Percentiles rank a stretch among this genome's conserved stretches.
Conservation (phyloP, 441 rosid species). For the Iberis amara region DNA sequence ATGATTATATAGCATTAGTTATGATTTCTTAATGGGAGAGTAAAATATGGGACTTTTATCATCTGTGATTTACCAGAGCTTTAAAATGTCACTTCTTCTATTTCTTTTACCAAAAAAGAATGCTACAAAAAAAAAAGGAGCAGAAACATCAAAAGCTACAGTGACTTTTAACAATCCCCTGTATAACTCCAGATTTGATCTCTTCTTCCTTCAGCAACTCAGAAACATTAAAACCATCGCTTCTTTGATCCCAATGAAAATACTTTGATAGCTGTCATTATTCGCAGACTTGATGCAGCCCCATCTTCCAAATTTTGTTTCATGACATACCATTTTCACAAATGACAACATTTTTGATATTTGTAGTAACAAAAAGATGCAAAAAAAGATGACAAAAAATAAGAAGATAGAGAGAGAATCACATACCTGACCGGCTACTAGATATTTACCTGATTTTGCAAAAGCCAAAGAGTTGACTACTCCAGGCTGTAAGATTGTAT, state of each 20-base stretch:
- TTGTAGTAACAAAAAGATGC: neutral
- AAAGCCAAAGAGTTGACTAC: constrained; percentile 88
- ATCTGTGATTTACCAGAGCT: no score
- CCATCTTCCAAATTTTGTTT: constrained; percentile 95
- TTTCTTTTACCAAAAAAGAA: constrained; percentile 6
- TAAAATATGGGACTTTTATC: no score
- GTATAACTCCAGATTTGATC: constrained; percentile 7
- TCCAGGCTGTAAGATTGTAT: constrained; percentile 51
- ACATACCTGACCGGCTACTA: constrained; percentile 74
- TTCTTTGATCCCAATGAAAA: constrained; percentile 5
- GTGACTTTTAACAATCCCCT: constrained; percentile 12
- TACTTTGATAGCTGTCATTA: constrained; percentile 58
- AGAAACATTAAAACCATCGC: no score
- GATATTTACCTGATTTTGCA: constrained; percentile 78
- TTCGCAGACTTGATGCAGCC: constrained; percentile 48
- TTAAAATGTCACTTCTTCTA: no score
- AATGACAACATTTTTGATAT: neutral
- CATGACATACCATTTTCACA: constrained; percentile 37
- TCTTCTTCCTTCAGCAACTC: constrained; percentile 6
- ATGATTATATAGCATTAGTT: no score
- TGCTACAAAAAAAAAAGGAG: constrained; percentile 7
- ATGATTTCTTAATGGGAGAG: no score
- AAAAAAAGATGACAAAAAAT: neutral
- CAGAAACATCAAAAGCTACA: constrained; percentile 17
- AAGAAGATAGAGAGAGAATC: constrained; percentile 8